phyloP scores from a whole-genome alignment of 2,329 filamentous ascomycete genomes.

The Phyllosticta citrichinensis region DNA sequence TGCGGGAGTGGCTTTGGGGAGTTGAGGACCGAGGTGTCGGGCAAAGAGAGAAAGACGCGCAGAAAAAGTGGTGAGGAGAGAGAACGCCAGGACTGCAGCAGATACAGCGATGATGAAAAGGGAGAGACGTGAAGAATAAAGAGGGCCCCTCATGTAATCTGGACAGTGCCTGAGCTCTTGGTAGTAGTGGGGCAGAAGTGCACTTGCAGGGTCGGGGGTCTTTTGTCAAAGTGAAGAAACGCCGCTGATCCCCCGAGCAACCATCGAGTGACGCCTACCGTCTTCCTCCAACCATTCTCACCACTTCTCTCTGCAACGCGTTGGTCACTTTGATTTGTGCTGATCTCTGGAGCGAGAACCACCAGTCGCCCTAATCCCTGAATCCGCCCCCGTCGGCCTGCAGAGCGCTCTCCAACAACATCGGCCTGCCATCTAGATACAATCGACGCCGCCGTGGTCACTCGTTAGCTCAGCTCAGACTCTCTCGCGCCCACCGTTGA shows the following conservation, averaged over 20 bases:
- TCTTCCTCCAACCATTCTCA: not conserved
- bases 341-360: not conserved
- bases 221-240: not conserved
- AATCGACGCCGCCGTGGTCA: not conserved
- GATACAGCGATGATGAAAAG: slow-evolving; percentile 19
- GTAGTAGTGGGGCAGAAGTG: slow-evolving; percentile 10
- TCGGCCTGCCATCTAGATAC: not conserved
- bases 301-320: not conserved
- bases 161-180: slow-evolving; percentile 2
- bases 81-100: slow-evolving; percentile 20
- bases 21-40: slow-evolving; percentile 10
- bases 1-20: slow-evolving; percentile 10
- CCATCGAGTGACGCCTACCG: not conserved
- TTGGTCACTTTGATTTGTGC: not conserved
- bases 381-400: not conserved
- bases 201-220: not conserved
- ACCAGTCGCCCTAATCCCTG: not conserved
- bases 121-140: slow-evolving; percentile 14
- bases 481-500: not conserved
- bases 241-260: slow-evolving; percentile 9
- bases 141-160: slow-evolving; percentile 8
- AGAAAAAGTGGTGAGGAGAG: slow-evolving; percentile 12
- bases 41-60: slow-evolving; percentile 14
- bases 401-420: not conserved
- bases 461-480: not conserved